phyloP scores from a whole-genome alignment of 2,329 filamentous ascomycete species.

The Venturia carpophila region DNA sequence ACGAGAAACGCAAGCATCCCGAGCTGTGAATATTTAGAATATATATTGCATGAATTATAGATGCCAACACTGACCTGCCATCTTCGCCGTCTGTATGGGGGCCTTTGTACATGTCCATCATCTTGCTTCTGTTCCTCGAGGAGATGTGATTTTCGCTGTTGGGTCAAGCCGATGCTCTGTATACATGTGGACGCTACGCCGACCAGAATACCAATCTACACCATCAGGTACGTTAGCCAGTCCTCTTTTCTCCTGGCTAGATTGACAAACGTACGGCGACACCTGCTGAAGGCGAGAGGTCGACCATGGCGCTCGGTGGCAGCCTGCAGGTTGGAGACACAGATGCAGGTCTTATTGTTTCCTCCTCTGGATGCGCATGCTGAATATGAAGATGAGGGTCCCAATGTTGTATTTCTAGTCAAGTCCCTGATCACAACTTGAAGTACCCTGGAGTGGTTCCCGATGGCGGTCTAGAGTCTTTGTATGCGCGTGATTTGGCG shows the following conservation, averaged over 20 bases:
- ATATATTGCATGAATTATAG: not conserved
- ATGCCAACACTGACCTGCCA: slow-evolving; percentile 59
- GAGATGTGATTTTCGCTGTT: slow-evolving; percentile 96
- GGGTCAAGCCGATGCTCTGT: slow-evolving; percentile 86
- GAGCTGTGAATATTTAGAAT: slow-evolving; percentile 37
- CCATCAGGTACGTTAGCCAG: not conserved
- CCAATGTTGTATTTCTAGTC: not conserved
- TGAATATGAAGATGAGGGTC: slow-evolving; percentile 16
- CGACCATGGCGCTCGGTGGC: slow-evolving; percentile 30
- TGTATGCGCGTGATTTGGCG: slow-evolving; percentile 7
- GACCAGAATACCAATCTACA: slow-evolving; percentile 81
- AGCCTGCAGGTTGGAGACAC: slow-evolving; percentile 15
- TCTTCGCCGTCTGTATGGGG: slow-evolving; percentile 79
- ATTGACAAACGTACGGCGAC: slow-evolving; percentile 31
- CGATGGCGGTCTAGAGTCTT: slow-evolving; percentile 5
- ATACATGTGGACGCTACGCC: slow-evolving; percentile 89
- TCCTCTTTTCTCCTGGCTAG: not conserved
- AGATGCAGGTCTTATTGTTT: slow-evolving; percentile 26
- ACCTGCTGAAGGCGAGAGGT: slow-evolving; percentile 35
- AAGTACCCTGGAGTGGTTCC: not conserved
- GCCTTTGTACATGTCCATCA: slow-evolving; percentile 66
- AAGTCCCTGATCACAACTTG: not conserved
- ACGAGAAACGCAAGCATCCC: slow-evolving; percentile 97
- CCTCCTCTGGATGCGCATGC: slow-evolving; percentile 28
- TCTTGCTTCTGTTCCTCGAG: slow-evolving; percentile 95